Conservation (phyloP, 495 filamentous ascomycete species). For the Xylaria cubensis region DNA sequence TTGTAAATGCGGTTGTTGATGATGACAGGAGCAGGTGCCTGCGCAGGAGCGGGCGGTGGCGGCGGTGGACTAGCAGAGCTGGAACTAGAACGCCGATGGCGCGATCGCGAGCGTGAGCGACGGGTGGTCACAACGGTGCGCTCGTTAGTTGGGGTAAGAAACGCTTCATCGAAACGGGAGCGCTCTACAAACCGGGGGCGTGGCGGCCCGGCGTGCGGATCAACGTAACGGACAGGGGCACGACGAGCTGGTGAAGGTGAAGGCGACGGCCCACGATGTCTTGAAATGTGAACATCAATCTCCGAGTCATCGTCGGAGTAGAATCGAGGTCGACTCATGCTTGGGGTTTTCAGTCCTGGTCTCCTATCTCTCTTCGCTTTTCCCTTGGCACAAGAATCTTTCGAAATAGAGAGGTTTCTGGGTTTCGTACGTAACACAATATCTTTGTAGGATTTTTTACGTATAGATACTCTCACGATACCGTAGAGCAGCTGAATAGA, state of each 20-base stretch:
- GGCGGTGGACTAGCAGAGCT: conserved; percentile 16
- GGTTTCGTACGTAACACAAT: neutral
- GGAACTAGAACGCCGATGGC: conserved; percentile 42
- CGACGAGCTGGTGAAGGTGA: conserved; percentile 44
- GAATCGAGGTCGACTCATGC: conserved; percentile 25
- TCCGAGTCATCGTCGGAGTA: conserved; percentile 48
- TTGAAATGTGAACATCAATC: conserved; percentile 53
- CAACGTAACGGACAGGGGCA: conserved; percentile 48
- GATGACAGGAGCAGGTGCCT: conserved; percentile 44
- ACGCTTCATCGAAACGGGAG: conserved; percentile 37
- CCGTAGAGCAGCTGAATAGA: neutral
- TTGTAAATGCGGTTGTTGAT: conserved; percentile 59
- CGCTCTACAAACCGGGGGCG: conserved; percentile 43
- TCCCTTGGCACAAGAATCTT: neutral
- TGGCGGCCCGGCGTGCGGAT: conserved; percentile 38
- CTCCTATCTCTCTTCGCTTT: neutral
- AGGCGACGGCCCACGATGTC: conserved; percentile 31
- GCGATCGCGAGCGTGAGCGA: conserved; percentile 47
- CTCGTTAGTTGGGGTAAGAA: conserved; percentile 40
- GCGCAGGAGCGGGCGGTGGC: conserved; percentile 32
- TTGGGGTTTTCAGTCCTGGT: neutral
- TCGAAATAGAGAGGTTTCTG: neutral
- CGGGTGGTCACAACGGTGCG: conserved; percentile 47
- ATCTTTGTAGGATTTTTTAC: neutral
- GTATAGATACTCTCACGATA: neutral